These are phyloP conservation scores for Vigna angularis DNA, from an alignment of 306 rosid species.

Conservation along the genomic window DNA sequence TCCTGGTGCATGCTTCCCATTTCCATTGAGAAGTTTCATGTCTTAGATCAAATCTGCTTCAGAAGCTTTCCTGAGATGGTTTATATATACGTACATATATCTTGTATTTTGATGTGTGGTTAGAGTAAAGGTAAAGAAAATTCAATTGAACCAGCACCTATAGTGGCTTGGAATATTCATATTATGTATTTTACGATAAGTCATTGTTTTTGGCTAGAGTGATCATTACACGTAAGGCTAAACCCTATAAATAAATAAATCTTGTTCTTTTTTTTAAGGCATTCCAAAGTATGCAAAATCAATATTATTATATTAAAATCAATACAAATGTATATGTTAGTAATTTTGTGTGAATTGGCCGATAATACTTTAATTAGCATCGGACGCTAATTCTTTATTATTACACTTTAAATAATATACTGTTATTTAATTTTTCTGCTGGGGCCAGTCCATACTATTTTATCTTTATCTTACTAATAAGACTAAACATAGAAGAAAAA, in stretches of 20 bases:
- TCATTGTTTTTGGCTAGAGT: background rate
- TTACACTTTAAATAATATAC: no score
- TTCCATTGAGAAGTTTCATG: conserved; percentile 36
- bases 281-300: no score
- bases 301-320: no score
- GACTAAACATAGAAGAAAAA: no score
- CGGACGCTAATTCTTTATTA: no score
- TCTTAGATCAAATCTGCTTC: background rate
- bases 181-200: background rate
- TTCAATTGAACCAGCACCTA: background rate
- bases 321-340: no score
- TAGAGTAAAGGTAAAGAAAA: background rate
- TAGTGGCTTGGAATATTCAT: conserved; percentile 15
- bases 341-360: no score
- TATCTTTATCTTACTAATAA: no score
- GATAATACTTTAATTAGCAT: no score
- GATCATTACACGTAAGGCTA: background rate
- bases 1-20: conserved; percentile 46
- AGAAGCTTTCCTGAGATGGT: background rate
- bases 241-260: background rate
- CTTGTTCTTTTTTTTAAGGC: background rate
- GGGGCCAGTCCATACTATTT: no score
- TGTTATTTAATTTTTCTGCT: no score
- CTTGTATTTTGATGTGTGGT: conserved; percentile 3
- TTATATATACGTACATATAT: background rate